Evolutionary conservation across 2,329 filamentous ascomycete species (phyloP).

Genomic region (Diaporthe destruens): DNA sequence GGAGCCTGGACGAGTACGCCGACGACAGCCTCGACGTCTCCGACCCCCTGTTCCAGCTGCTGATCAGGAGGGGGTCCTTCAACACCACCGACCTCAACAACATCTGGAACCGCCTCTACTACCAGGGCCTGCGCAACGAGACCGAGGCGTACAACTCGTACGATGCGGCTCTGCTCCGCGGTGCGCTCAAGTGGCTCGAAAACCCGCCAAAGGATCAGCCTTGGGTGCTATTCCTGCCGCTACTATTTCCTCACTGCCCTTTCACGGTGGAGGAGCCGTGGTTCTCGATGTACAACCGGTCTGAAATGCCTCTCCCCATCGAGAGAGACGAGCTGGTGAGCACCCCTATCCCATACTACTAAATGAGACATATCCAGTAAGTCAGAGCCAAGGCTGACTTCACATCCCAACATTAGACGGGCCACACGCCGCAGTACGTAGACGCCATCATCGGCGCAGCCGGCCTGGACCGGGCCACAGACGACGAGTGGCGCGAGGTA

Average conservation of each 20-base stretch:
- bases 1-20: slow-evolving; percentile 45
- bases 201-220: slow-evolving; percentile 55
- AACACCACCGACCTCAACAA: slow-evolving; percentile 21
- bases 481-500: slow-evolving; percentile 58
- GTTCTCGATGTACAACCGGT: slow-evolving; percentile 60
- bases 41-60: slow-evolving; percentile 7
- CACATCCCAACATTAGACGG: slow-evolving; percentile 50
- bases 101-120: slow-evolving; percentile 57
- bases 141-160: slow-evolving; percentile 55
- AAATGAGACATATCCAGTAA: neutral
- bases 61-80: slow-evolving; percentile 6
- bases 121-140: slow-evolving; percentile 55
- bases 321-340: slow-evolving; percentile 40
- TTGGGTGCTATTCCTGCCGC: slow-evolving; percentile 58
- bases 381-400: neutral
- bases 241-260: slow-evolving; percentile 60
- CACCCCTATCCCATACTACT: no score
- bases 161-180: slow-evolving; percentile 57
- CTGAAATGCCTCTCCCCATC: slow-evolving; percentile 43
- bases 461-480: slow-evolving; percentile 54
- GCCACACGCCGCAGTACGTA: slow-evolving; percentile 59
- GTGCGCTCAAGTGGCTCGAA: slow-evolving; percentile 58
- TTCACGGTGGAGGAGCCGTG: slow-evolving; percentile 63
- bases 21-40: slow-evolving; percentile 38
- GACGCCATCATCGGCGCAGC: slow-evolving; percentile 53